Evolutionary conservation across 495 filamentous ascomycete genomes (phyloP), one percentile per base, ranked within the genome.

Genomic region (Bacidia rubella): DNA sequence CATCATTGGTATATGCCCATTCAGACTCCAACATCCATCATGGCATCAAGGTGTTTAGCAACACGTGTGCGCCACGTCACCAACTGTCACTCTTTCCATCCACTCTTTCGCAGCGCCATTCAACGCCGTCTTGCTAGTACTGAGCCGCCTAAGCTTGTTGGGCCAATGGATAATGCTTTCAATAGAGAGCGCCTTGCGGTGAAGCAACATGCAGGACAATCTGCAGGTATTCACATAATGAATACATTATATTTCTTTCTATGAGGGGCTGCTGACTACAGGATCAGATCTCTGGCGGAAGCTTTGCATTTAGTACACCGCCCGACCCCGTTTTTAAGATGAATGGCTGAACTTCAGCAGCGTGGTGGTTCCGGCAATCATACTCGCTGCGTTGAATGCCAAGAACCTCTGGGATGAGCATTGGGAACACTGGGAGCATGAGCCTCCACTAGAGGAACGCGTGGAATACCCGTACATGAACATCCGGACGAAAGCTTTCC

Each of bases 381-480:
- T 86, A 57, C 68, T 86, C 57, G 79, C 82, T 42, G 66, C 72
- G 53, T 60, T 79, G 62, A 96, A 95, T 68, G 87, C 90, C 62
- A 92, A 87, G 65, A 80, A 76, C 66, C 80, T 92, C 54, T 96
- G 88, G 87, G 78, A 75, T 54, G 86, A 93, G 79, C 90, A 96
- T 70, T 95, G 88, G 90, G 85, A 92, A 72, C 90, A 96, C 73
- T 87, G 83, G 85, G 68, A 67, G 4, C 89, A 96, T 74, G 72
- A 86, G 73, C 77, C 84, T 49, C 83, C 90, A 52, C 77, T 92
- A 35, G 86, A 93, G 74, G 90, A 96, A 69, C 81, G 86, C 62
- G 63, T 73, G 58, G 81, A 95, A 73, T 96, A 95, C 73, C 77
- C 86, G 52, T 96, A 89, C 77, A 85, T 88, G 80, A 96, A 96